Evolutionary conservation across 2,329 filamentous ascomycete species (phyloP).

Genomic region (Thielaviopsis ethacetica): DNA sequence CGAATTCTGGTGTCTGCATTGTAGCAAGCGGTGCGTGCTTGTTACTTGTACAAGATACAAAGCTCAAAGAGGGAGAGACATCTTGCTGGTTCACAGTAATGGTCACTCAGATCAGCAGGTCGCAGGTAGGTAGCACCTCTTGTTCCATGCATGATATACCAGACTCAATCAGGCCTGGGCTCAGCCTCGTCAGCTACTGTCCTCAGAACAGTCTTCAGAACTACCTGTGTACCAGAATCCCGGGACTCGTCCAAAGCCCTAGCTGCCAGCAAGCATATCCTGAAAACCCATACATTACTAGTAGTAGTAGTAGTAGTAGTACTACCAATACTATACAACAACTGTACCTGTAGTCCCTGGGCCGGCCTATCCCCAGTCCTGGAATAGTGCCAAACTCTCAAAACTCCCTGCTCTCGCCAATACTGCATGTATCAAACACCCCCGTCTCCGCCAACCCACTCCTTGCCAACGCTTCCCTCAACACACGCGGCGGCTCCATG

Average conservation of each 20-base stretch:
- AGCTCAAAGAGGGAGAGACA: too few species aligned
- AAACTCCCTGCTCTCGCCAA: slow-evolving; percentile 71
- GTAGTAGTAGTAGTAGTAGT: too few species aligned
- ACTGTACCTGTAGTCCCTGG: not conserved
- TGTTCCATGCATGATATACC: too few species aligned
- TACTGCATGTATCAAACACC: slow-evolving; percentile 66
- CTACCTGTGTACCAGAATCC: not conserved
- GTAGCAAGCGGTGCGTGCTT: too few species aligned
- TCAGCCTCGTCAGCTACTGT: too few species aligned
- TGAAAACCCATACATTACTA: not conserved
- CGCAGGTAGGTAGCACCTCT: too few species aligned
- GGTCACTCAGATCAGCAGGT: too few species aligned
- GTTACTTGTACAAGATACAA: too few species aligned
- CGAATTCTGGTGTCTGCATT: not conserved
- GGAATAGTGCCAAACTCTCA: slow-evolving; percentile 16
- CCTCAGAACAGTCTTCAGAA: too few species aligned
- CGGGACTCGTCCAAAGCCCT: not conserved
- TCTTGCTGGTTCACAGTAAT: too few species aligned
- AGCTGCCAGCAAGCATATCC: not conserved
- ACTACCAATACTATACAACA: not conserved
- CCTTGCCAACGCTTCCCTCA: slow-evolving; percentile 54
- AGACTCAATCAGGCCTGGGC: too few species aligned
- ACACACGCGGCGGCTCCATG: slow-evolving; percentile 57
- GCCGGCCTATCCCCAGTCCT: not conserved
- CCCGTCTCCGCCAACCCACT: slow-evolving; percentile 54